Percentiles rank a stretch among this genome's conserved stretches.
Conservation (phyloP, 139 green algal species). For the Coelastrella sp. region DNA sequence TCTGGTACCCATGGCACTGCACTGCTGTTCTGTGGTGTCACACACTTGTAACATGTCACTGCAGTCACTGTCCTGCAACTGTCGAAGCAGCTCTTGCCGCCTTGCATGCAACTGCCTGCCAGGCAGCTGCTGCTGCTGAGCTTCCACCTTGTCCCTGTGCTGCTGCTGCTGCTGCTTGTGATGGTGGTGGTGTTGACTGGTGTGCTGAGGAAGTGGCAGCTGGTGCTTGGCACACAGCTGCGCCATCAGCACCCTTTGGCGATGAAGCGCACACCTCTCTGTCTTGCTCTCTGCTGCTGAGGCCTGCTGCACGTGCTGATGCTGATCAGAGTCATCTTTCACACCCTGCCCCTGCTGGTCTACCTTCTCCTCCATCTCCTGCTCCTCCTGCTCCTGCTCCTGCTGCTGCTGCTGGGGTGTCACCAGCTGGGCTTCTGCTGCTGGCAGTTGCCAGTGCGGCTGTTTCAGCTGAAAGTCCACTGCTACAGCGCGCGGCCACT, state of each 20-base stretch:
- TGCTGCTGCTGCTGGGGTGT: neutral
- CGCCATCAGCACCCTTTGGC: conserved; percentile 17
- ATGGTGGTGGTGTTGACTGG: conserved; percentile 18
- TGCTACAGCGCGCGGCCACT: no score
- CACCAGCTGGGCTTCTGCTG: no score
- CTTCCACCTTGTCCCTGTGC: neutral
- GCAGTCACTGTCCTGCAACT: neutral
- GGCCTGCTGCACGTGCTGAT: neutral
- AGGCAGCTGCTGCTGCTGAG: conserved; percentile 2
- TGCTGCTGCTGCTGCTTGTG: conserved; percentile 26
- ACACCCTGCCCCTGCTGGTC: neutral
- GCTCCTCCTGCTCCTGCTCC: neutral
- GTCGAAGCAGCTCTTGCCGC: conserved; percentile 12
- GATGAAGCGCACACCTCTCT: neutral
- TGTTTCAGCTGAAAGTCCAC: no score
- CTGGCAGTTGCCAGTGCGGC: no score
- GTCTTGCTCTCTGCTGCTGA: neutral
- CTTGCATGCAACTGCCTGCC: neutral
- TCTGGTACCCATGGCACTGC: neutral
- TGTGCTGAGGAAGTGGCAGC: conserved; percentile 25
- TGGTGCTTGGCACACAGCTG: conserved; percentile 24
- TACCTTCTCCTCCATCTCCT: neutral
- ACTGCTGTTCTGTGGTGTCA: no score
- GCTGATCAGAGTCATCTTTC: neutral
- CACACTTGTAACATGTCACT: no score